Evolutionary conservation across 257 asterid species (phyloP).

Genomic region (Parsonsia alboflavescens): DNA sequence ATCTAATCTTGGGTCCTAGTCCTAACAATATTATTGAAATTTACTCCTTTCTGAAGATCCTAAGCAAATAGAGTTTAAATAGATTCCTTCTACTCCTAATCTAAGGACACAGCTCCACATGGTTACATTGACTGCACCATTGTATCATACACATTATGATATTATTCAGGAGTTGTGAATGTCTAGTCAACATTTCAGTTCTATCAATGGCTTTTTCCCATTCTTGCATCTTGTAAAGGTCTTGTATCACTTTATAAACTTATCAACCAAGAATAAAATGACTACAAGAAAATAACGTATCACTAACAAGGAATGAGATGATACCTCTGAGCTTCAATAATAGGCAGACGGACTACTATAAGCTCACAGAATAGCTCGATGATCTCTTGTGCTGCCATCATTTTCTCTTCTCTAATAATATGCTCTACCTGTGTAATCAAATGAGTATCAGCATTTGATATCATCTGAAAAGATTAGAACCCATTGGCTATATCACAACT

Average conservation of each 20-base stretch:
- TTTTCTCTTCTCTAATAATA: constrained; percentile 88
- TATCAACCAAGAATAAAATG: not conserved
- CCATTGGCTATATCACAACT: too few relatives aligned
- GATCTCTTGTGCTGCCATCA: constrained; percentile 96
- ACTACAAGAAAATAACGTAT: not conserved
- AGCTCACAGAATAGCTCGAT: constrained; percentile 86
- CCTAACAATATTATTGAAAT: not conserved
- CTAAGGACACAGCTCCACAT: not conserved
- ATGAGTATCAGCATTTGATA: not conserved
- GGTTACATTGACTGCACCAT: not conserved
- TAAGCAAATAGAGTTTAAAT: not conserved
- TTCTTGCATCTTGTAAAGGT: not conserved
- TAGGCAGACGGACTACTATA: constrained; percentile 71
- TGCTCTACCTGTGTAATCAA: constrained; percentile 67
- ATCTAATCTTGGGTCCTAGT: not conserved
- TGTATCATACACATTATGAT: not conserved
- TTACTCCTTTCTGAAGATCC: not conserved
- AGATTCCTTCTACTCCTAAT: not conserved
- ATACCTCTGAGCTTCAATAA: constrained; percentile 77
- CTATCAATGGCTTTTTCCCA: not conserved
- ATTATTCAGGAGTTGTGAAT: not conserved
- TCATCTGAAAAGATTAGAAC: not conserved
- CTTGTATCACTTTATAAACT: not conserved
- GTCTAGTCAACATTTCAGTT: not conserved
- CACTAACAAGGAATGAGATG: not conserved